Base-by-base conservation (phyloP, 352 stramenopile genomes). In the Phytophthora aleatoria region DNA sequence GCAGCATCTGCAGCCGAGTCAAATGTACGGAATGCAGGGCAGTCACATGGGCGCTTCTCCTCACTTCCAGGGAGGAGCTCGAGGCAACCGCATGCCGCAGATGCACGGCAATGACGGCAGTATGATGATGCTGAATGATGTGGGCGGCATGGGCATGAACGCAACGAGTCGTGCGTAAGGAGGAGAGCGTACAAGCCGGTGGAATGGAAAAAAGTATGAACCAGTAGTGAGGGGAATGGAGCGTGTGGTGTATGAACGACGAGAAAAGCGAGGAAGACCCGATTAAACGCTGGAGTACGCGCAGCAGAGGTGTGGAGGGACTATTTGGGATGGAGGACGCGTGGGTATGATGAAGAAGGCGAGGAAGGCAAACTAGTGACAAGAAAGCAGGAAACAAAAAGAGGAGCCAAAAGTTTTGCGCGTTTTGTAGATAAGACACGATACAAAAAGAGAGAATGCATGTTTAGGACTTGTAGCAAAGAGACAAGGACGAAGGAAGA, bases 401-500 rank as follows among this genome's bases (percentile, higher is more conserved):
- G 20, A 20, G 58, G 62, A 54, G 48, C 58, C 38, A 53, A 61
- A 74, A 87, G 70, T 84, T 87, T 87, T 87, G 75, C 73, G 68
- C 71, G 73, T 79, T 74, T 48, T 85, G 77, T 87, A 87, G 77
- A 87, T 81, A 84, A 86, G 70, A 70, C 54, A 76, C 58, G 67
- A 77, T 73, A 71, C 64, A 75, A 63, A 71, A 74, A 71, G 64
- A 69, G 57, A 33, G 50, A 72, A 71, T 83, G 73, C 69, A 81
- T 76, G 64, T 77, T 71, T 73, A 73, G 63, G 67, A 73, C 68
- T 77, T 84, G 74, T 82, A 82, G 77, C 69, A 81, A 81, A 83
- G 72, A 67, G 56, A 71, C 69, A 68, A 77, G 54, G 49, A 66
- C 48, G 30, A 65, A 36, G 53, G 11, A 58, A 56, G 44, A 65